Conservation (phyloP, 1,139 yeast species). For the Blastobotrys niveus region DNA sequence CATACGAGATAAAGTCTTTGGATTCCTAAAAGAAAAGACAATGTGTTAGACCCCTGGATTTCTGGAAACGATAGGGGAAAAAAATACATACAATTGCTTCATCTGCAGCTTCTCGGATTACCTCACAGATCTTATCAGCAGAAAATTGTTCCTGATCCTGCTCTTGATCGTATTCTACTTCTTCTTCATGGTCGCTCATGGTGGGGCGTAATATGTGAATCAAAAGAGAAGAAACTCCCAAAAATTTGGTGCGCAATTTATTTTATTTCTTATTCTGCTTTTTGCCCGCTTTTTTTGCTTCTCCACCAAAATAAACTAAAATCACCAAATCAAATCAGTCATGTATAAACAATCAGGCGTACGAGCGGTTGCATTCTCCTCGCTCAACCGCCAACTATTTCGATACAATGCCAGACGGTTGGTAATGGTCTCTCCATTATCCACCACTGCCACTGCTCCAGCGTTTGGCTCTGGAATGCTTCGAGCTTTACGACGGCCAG, state of each 20-base stretch:
- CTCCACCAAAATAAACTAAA: too few relatives aligned
- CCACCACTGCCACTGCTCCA: background rate
- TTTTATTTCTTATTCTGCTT: constrained; percentile 1
- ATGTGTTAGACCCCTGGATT: background rate
- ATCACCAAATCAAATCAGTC: too few relatives aligned
- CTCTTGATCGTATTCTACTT: background rate
- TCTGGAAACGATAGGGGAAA: background rate
- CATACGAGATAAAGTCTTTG: constrained; percentile 62
- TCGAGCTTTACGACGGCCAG: too few relatives aligned
- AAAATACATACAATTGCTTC: constrained; percentile 21
- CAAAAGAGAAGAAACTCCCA: background rate
- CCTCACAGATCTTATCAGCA: constrained; percentile 17
- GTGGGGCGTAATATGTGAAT: background rate
- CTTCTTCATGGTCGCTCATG: background rate
- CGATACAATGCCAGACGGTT: too few relatives aligned
- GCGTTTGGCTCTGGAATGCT: too few relatives aligned
- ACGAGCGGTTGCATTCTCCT: constrained; percentile 6
- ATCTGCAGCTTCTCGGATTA: constrained; percentile 24
- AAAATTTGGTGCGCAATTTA: background rate
- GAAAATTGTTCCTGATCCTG: constrained; percentile 3
- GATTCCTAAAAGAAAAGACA: constrained; percentile 11
- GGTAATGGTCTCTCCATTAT: background rate
- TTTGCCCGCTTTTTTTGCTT: too few relatives aligned
- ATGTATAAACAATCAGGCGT: constrained; percentile 2
- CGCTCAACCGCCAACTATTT: constrained; percentile 1